Percentiles rank a stretch among this genome's conserved stretches.
Conservation (phyloP, 208 protist species). For the Endotrypanum monterogeii region DNA sequence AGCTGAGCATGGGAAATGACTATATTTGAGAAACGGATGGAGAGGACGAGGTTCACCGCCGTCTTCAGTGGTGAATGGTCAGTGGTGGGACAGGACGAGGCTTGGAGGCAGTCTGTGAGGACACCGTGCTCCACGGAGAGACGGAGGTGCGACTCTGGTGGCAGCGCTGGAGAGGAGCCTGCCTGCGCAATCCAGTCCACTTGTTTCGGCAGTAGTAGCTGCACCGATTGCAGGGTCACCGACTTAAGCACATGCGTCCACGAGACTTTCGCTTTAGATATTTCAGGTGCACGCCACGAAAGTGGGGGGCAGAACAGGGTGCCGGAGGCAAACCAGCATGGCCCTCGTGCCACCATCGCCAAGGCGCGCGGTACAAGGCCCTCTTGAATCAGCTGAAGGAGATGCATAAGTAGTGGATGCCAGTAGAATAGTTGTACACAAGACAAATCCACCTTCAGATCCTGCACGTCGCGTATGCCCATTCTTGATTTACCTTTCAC, state of each 20-base stretch:
- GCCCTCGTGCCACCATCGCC: constrained; percentile 18
- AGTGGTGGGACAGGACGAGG: neutral
- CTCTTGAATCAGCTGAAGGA: constrained; percentile 14
- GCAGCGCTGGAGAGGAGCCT: neutral
- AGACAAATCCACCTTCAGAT: constrained; percentile 12
- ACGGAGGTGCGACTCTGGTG: neutral
- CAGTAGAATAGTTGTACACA: constrained; percentile 19
- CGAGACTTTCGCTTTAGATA: neutral
- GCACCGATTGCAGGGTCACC: constrained; percentile 4
- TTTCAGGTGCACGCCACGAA: constrained; percentile 8
- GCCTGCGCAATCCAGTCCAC: constrained; percentile 15
- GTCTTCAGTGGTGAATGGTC: neutral
- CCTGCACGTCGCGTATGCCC: constrained; percentile 27
- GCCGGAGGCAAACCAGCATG: constrained; percentile 27
- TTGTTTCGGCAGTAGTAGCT: constrained; percentile 16
- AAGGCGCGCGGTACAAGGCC: constrained; percentile 16
- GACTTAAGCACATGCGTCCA: constrained; percentile 26
- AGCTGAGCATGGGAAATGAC: constrained; percentile 5
- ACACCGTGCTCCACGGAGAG: neutral
- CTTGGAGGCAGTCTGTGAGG: constrained; percentile 3
- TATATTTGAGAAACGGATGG: neutral
- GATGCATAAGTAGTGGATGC: constrained; percentile 25
- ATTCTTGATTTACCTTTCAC: neutral
- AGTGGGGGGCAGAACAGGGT: constrained; percentile 24
- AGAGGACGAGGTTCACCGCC: neutral